Evolutionary conservation across 108 stramenopile genomes (phyloP), one percentile per base, ranked within the genome.

Genomic region (Fragilaria crotonensis): DNA sequence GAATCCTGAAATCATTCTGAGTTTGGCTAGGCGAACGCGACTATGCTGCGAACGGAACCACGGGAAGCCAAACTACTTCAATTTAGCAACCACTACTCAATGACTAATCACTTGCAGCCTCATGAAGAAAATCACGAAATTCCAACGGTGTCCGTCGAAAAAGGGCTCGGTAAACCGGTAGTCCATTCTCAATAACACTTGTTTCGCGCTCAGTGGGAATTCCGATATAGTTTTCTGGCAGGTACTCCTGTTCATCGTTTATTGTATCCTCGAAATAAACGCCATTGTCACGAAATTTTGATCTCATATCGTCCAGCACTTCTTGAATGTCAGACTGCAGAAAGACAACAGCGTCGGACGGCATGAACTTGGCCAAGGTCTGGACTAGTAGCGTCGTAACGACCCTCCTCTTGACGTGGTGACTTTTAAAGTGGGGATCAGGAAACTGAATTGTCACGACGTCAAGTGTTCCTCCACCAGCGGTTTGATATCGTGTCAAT

Each of bases 361-460:
- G 71, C 77, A 85, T 73, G 57, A 76, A 81, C 45, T 73, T 68
- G 7, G 82, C 87, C 47, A 95, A 25, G 0, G 82, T 84, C 5
- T 33, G 21, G 0, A 90, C 84, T 31, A 95, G 57, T 21, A 75
- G 76, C 0, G 75, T 65, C 30, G 80, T 83, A 1, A 90, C 87
- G 30, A 95, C 91, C 28, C 94, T 61, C 45, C 94, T 77, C 57
- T 95, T 95, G 44, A 68, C 64, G 59, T 83, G 73, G 2, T 63
- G 54, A 21, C 68, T 64, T 48, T 95, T 95, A 63, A 93, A 95
- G 56, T 95, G 94, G 0, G 94, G 94, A 69, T 95, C 94, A 5
- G 94, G 94, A 62, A 90, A 95, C 60, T 93, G 90, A 55, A 95
- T 91, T 4, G 80, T 73, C 0, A 89, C 88, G 47, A 82, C 72